These are phyloP conservation scores for Tricholoma saponaceum DNA, from an alignment of 768 basidiomycete genomes.

Conservation along the genomic window DNA sequence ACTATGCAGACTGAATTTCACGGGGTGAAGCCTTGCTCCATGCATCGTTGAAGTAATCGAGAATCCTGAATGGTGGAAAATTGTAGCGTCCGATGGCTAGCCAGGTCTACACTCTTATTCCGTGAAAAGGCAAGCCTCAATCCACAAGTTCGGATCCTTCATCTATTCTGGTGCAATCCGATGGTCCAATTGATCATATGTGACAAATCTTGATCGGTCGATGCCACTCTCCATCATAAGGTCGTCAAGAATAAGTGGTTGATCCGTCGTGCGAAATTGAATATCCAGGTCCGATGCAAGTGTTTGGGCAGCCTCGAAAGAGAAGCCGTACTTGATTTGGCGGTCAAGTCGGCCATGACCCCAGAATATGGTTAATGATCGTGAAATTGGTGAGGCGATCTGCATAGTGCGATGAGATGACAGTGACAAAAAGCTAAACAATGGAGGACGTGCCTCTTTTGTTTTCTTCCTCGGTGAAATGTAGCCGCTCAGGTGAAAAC, in stretches of 20 bases:
- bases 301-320: slow-evolving; percentile 40
- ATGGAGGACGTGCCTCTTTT: slow-evolving; percentile 23
- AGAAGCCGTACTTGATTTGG: too few relatives aligned
- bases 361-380: slow-evolving; percentile 63
- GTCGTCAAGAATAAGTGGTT: slow-evolving; percentile 12
- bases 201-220: slow-evolving; percentile 20
- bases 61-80: not conserved
- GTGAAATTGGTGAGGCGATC: slow-evolving; percentile 45
- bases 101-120: too few relatives aligned
- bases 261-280: slow-evolving; percentile 17
- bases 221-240: slow-evolving; percentile 8
- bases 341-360: slow-evolving; percentile 66
- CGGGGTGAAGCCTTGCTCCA: too few relatives aligned
- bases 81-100: too few relatives aligned
- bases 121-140: slow-evolving; percentile 4
- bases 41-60: not conserved
- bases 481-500: slow-evolving; percentile 57
- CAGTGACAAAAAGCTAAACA: not conserved
- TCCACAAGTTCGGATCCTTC: slow-evolving; percentile 24
- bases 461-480: slow-evolving; percentile 50
- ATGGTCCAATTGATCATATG: slow-evolving; percentile 24
- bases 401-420: slow-evolving; percentile 18
- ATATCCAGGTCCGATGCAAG: slow-evolving; percentile 49
- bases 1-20: too few relatives aligned
- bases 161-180: slow-evolving; percentile 21